Conservation (phyloP, 345 rosid species). For the Combretum micranthum region DNA sequence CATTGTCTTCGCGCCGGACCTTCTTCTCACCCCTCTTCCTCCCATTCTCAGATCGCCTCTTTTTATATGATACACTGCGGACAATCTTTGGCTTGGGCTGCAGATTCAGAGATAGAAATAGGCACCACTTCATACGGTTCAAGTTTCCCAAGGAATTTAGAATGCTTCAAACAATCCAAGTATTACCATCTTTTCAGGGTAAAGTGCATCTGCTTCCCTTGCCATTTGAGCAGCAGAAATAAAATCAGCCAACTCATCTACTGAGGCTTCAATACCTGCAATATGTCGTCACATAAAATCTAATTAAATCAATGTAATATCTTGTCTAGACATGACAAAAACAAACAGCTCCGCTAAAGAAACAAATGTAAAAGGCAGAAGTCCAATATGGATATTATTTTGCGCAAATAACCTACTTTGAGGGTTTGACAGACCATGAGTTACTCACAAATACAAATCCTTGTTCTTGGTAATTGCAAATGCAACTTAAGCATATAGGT, state of each 20-base stretch:
- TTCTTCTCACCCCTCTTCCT: slow-evolving; percentile 23
- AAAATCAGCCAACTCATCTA: slow-evolving; percentile 63
- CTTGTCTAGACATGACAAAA: no score
- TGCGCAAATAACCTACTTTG: no score
- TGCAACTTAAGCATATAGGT: no score
- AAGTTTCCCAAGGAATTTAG: neutral
- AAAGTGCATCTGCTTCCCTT: slow-evolving; percentile 45
- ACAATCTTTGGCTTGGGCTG: slow-evolving; percentile 34
- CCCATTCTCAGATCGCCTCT: slow-evolving; percentile 33
- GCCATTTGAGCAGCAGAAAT: slow-evolving; percentile 76
- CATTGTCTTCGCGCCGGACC: slow-evolving; percentile 28
- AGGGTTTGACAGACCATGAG: no score
- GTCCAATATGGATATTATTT: no score
- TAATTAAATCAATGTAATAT: no score
- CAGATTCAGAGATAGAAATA: slow-evolving; percentile 7
- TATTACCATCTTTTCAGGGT: slow-evolving; percentile 50
- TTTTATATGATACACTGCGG: slow-evolving; percentile 27
- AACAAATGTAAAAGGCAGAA: no score
- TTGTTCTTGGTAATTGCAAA: no score
- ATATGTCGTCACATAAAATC: no score
- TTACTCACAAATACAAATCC: no score
- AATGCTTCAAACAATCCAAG: neutral
- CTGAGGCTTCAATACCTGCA: slow-evolving; percentile 46
- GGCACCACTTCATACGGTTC: neutral
- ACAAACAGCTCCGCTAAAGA: no score